These are phyloP conservation scores for Ascochyta lentis DNA, from an alignment of 2,329 filamentous ascomycete genomes.

Conservation along the genomic window DNA sequence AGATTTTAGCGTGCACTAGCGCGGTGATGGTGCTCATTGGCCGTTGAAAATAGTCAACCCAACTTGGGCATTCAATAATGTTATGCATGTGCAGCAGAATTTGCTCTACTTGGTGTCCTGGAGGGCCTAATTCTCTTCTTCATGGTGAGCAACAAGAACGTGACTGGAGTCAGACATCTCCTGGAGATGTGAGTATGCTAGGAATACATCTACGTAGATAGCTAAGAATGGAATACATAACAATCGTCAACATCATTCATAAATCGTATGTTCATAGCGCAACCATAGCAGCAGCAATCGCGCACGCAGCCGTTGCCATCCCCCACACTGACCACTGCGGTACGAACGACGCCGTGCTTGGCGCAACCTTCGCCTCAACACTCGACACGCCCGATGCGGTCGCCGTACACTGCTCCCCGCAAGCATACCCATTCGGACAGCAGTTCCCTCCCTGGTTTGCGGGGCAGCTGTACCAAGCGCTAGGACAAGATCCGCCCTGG, in stretches of 20 bases:
- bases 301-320: constrained; percentile 36
- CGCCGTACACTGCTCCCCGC: constrained; percentile 47
- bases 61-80: background rate
- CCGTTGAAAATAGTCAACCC: background rate
- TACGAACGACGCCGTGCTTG: constrained; percentile 45
- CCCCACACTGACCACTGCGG: constrained; percentile 39
- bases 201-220: background rate
- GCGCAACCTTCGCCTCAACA: constrained; percentile 46
- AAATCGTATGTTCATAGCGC: constrained; percentile 33
- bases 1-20: background rate
- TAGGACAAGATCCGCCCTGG: constrained; percentile 66
- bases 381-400: constrained; percentile 37
- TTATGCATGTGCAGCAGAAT: background rate
- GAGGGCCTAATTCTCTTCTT: too few species aligned
- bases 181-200: background rate
- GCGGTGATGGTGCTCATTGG: background rate
- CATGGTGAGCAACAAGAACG: too few species aligned
- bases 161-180: too few species aligned
- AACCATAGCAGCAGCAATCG: constrained; percentile 49
- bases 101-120: too few species aligned
- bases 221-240: background rate
- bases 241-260: constrained; percentile 3
- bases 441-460: constrained; percentile 75
- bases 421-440: constrained; percentile 69
- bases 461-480: constrained; percentile 78